A percentile compares a stretch with the other conserved stretches of the same genome.
Conservation (phyloP, 106 monocot species). For the Alisma plantagoaquatica region DNA sequence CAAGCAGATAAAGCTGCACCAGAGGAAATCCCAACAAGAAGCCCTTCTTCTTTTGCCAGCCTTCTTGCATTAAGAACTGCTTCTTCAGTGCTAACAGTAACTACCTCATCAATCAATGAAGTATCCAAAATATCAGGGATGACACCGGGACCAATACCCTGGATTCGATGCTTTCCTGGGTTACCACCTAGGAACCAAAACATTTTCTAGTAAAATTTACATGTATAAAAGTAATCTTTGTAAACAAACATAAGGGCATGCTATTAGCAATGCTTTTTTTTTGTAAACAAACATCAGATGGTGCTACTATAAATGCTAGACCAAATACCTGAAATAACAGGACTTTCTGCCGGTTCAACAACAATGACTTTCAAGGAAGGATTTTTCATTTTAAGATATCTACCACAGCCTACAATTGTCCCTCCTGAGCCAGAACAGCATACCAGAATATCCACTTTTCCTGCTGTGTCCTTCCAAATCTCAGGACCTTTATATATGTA, state of each 20-base stretch:
- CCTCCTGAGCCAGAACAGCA: slow-evolving; percentile 74
- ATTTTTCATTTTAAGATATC: slow-evolving; percentile 77
- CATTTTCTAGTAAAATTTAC: not conserved
- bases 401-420: slow-evolving; percentile 51
- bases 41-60: slow-evolving; percentile 71
- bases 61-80: slow-evolving; percentile 59
- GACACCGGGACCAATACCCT: slow-evolving; percentile 66
- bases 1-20: slow-evolving; percentile 79
- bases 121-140: slow-evolving; percentile 46
- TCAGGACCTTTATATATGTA: slow-evolving; percentile 96
- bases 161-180: slow-evolving; percentile 59
- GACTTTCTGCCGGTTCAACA: slow-evolving; percentile 78
- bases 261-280: not conserved
- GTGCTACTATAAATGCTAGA: not conserved
- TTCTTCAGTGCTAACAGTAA: slow-evolving; percentile 54
- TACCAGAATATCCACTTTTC: slow-evolving; percentile 78
- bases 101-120: slow-evolving; percentile 47
- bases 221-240: not conserved
- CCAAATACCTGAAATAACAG: slow-evolving; percentile 68
- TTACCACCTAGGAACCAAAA: slow-evolving; percentile 34
- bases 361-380: slow-evolving; percentile 58
- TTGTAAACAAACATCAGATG: not conserved
- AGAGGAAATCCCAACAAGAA: slow-evolving; percentile 86
- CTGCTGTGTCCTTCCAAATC: slow-evolving; percentile 90
- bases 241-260: not conserved